Conservation (phyloP, 805 yeast species). For the Maudiozyma bulderi region DNA sequence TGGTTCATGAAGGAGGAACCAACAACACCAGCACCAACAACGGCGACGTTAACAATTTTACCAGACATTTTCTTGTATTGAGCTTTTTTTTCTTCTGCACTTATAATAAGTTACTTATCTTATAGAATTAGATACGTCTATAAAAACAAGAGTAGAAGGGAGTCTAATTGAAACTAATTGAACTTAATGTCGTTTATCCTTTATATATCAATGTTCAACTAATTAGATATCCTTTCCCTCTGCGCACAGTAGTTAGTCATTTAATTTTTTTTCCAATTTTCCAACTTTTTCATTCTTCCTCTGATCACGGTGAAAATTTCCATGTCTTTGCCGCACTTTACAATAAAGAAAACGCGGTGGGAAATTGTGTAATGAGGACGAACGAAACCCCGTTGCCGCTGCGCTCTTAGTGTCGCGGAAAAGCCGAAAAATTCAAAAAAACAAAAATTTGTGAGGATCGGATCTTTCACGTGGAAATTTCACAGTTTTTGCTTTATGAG, state of each 20-base stretch:
- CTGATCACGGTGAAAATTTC: background rate
- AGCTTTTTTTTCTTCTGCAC: background rate
- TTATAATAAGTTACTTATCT: background rate
- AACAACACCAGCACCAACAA: constrained; percentile 87
- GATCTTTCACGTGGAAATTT: background rate
- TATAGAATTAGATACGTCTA: background rate
- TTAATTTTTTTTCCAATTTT: background rate
- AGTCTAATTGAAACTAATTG: background rate
- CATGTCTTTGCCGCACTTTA: background rate
- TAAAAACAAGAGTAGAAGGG: background rate
- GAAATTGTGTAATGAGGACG: too few species aligned
- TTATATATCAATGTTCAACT: too few species aligned
- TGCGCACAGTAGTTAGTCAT: background rate
- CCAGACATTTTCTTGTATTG: constrained; percentile 31
- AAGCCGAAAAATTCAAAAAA: too few species aligned
- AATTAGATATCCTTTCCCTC: background rate
- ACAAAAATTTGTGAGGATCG: too few species aligned
- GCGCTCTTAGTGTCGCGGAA: too few species aligned
- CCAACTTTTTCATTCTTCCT: background rate
- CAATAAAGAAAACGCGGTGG: background rate
- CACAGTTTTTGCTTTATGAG: background rate
- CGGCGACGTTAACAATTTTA: constrained; percentile 55
- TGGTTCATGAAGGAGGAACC: constrained; percentile 88
- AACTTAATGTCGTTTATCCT: background rate
- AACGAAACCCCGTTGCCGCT: too few species aligned